Base-by-base conservation (phyloP, 139 green algal species). In the Coccomyxa sp. region DNA sequence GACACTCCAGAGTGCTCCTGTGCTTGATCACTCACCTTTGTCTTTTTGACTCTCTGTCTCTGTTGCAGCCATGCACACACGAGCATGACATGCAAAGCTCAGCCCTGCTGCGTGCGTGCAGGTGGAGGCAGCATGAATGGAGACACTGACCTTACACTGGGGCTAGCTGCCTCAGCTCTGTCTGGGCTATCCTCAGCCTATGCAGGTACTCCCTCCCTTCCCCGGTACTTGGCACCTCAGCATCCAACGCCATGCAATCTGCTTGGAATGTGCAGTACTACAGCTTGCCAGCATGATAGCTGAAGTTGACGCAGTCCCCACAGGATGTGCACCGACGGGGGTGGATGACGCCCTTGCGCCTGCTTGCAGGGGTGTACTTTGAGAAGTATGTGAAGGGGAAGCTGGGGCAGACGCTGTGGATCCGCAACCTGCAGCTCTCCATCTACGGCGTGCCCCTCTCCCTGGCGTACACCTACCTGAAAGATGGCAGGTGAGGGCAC, bases 331-430 rank as follows among this genome's bases (percentile, higher is more conserved):
- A n/a, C n/a, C n/a, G n/a, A n/a, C n/a, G n/a, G n/a, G n/a, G n/a
- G n/a, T n/a, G n/a, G n/a, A n/a, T n/a, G n/a, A n/a, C n/a, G 50
- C 27, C 50, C 27, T 64, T 64, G 44, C 55, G 39, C 55, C 73
- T 72, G 81, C 10, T 0, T 74, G 79, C 79, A 77, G 82, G 82
- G n/a, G 85, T 89, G n/a, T 88, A 87, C 74, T 90, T 90, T 79
- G 83, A 88, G n/a, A 88, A 87, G 72, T 89, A 91, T 40, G 84
- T 92, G 22, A 92, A 92, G 70, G 88, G 88, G 27, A 79, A 72
- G 40, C 64, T 78, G 74, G 81, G 78, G 16, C 70, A 76, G 33
- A 82, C 79, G 39, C 78, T 92, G 35, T 87, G 82, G 82, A 73
- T 88, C 27, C 86, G 86, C 50, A 92, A 92, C 79, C 73, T 89